Percentiles rank a stretch among this genome's conserved stretches.
Conservation (phyloP, 2,329 filamentous ascomycete genomes). For the Sclerotinia borealis region DNA sequence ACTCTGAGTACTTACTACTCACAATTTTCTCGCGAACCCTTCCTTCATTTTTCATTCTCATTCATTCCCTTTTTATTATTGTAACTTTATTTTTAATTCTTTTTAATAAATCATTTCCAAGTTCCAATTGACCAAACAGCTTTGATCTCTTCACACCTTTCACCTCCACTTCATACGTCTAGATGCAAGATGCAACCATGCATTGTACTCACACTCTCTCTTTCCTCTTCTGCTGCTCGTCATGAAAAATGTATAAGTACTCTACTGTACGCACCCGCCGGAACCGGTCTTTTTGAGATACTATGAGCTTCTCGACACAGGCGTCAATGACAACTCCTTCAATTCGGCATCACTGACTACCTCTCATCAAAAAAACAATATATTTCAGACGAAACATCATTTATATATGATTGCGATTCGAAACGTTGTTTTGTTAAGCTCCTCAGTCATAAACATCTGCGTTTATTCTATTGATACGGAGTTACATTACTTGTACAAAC, state of each 20-base stretch:
- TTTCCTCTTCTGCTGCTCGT: not conserved
- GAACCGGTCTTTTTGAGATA: not conserved
- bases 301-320: conserved; percentile 6
- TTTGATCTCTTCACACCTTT: conserved; percentile 1
- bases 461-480: not conserved
- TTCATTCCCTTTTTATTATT: not conserved
- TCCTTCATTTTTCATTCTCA: not conserved
- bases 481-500: not conserved
- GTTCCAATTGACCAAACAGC: not conserved
- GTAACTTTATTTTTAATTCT: not conserved
- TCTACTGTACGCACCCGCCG: not conserved
- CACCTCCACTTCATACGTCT: conserved; percentile 7
- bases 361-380: not conserved
- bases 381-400: not conserved
- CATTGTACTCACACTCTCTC: conserved; percentile 1
- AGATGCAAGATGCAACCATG: conserved; percentile 13
- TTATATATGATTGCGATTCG: not conserved
- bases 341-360: not conserved
- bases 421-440: not conserved
- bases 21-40: not conserved
- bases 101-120: not conserved
- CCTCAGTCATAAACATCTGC: not conserved
- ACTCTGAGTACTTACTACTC: not conserved
- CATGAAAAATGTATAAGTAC: conserved; percentile 9
- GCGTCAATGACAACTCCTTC: not conserved